Conservation (phyloP, 2,329 filamentous ascomycete genomes). For the Monascus ruber region DNA sequence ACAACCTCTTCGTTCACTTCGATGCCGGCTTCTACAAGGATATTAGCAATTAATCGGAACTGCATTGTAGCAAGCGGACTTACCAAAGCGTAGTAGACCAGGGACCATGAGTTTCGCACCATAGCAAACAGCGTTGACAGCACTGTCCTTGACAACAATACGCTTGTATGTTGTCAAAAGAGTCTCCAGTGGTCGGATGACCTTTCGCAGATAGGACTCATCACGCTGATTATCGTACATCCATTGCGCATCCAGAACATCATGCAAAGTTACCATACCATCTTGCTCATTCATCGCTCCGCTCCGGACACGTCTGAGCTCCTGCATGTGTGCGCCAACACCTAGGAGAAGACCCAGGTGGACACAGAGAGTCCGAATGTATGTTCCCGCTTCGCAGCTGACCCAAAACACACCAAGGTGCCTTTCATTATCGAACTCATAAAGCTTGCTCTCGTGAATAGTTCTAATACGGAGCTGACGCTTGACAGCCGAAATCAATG, state of each 20-base stretch:
- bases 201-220: slow-evolving; percentile 79
- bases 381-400: slow-evolving; percentile 95
- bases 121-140: slow-evolving; percentile 95
- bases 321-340: slow-evolving; percentile 96
- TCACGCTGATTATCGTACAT: slow-evolving; percentile 90
- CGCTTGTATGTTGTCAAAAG: slow-evolving; percentile 90
- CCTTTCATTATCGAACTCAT: slow-evolving; percentile 97
- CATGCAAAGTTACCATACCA: slow-evolving; percentile 84
- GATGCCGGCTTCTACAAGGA: slow-evolving; percentile 62
- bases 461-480: slow-evolving; percentile 95
- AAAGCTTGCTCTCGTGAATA: slow-evolving; percentile 90
- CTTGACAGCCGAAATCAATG: slow-evolving; percentile 97
- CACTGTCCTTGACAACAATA: slow-evolving; percentile 92
- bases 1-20: slow-evolving; percentile 95
- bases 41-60: slow-evolving; percentile 4
- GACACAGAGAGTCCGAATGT: slow-evolving; percentile 96
- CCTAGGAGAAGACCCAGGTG: slow-evolving; percentile 69
- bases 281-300: slow-evolving; percentile 91
- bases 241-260: slow-evolving; percentile 94
- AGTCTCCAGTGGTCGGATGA: slow-evolving; percentile 87
- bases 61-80: slow-evolving; percentile 17
- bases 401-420: slow-evolving; percentile 99
- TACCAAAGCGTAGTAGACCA: slow-evolving; percentile 82
- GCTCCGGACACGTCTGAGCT: slow-evolving; percentile 83
- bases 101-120: slow-evolving; percentile 99